A percentile compares a stretch with the other conserved stretches of the same genome.
Evolutionary conservation across 2,329 filamentous ascomycete genomes (phyloP).

Genomic region (Aureobasidium sp.): DNA sequence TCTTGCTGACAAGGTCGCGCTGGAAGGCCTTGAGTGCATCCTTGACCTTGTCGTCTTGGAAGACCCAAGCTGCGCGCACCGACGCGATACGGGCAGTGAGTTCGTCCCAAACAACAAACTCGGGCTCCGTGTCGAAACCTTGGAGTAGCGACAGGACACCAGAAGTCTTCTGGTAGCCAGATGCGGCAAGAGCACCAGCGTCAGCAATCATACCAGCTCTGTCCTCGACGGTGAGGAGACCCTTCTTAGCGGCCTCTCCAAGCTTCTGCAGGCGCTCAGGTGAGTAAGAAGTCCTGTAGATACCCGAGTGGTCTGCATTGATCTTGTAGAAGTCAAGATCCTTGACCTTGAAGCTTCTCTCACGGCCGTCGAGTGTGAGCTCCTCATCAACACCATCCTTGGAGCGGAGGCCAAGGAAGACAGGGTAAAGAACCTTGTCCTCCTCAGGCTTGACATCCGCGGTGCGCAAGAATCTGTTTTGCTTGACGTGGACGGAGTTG

Average conservation of each 20-base stretch:
- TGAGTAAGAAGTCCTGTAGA: constrained; percentile 85
- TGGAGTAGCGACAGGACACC: constrained; percentile 79
- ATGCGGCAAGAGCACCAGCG: constrained; percentile 79
- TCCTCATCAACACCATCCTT: constrained; percentile 76
- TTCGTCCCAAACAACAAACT: constrained; percentile 94
- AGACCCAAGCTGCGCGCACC: constrained; percentile 82
- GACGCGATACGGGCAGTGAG: constrained; percentile 70
- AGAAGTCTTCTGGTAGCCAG: constrained; percentile 90
- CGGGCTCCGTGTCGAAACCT: constrained; percentile 70
- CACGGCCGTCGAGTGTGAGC: constrained; percentile 64
- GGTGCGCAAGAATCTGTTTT: constrained; percentile 90
- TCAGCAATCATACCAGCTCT: constrained; percentile 86
- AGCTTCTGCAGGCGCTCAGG: constrained; percentile 81
- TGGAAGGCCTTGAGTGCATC: constrained; percentile 80
- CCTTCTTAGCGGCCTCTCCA: constrained; percentile 74
- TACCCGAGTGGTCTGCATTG: constrained; percentile 87
- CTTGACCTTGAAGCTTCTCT: constrained; percentile 69
- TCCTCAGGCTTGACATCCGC: constrained; percentile 91
- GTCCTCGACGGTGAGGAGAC: constrained; percentile 78
- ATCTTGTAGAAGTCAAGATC: constrained; percentile 90
- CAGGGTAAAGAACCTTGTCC: constrained; percentile 78
- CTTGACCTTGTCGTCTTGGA: constrained; percentile 67
- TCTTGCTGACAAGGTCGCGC: constrained; percentile 65
- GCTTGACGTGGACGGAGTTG: constrained; percentile 76
- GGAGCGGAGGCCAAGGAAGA: constrained; percentile 79